A percentile compares a stretch with the other conserved stretches of the same genome.
Evolutionary conservation across 2,329 filamentous ascomycete species (phyloP).

Genomic region (Pestalotiopsis sp.): DNA sequence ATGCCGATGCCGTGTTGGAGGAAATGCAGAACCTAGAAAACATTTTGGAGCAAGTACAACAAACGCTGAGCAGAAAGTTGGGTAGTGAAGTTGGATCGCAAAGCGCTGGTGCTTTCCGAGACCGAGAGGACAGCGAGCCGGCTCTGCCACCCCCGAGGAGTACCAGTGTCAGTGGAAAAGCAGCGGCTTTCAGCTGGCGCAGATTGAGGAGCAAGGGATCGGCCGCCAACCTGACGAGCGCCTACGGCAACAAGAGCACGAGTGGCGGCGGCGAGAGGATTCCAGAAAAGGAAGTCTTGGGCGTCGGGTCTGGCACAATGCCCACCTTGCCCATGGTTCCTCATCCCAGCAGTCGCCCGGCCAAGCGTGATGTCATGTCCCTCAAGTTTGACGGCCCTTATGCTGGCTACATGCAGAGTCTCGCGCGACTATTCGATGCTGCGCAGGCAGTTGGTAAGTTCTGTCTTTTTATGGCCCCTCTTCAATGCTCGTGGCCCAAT

Average conservation of each 20-base stretch:
- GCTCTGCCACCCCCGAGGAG: conserved; percentile 49
- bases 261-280: conserved; percentile 34
- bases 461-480: neutral
- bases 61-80: conserved; percentile 75
- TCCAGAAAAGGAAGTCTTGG: conserved; percentile 47
- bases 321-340: conserved; percentile 78
- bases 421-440: conserved; percentile 90
- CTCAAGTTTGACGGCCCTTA: conserved; percentile 81
- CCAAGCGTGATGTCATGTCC: conserved; percentile 70
- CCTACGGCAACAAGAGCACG: conserved; percentile 49
- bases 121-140: conserved; percentile 42
- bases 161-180: conserved; percentile 70
- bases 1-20: conserved; percentile 88
- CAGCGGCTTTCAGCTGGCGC: conserved; percentile 83
- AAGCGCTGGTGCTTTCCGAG: conserved; percentile 44
- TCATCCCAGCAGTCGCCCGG: conserved; percentile 64
- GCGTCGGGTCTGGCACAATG: conserved; percentile 64
- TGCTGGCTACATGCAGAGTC: conserved; percentile 85
- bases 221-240: conserved; percentile 56
- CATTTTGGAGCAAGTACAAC: conserved; percentile 84
- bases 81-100: conserved; percentile 92
- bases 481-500: neutral
- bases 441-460: conserved; percentile 86
- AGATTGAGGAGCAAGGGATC: conserved; percentile 90
- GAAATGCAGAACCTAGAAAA: conserved; percentile 91